Evolutionary conservation across 495 filamentous ascomycete genomes (phyloP).

Genomic region (Lindgomyces ingoldianus): DNA sequence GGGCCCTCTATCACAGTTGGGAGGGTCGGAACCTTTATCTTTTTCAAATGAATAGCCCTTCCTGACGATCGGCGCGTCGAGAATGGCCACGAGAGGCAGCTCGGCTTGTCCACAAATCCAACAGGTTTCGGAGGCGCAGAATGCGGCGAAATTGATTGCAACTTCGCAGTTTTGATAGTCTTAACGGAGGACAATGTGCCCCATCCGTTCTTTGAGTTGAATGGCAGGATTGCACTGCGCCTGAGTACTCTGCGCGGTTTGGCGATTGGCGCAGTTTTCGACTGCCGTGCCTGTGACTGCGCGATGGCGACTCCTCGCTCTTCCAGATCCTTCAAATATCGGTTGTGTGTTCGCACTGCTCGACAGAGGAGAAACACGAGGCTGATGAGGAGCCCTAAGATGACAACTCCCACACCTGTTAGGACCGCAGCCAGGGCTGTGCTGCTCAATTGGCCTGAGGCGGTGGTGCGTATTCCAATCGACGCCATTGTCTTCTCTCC

Average conservation of each 20-base stretch:
- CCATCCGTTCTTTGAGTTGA: conserved; percentile 36
- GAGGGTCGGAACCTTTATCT: conserved; percentile 17
- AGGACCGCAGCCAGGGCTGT: conserved; percentile 12
- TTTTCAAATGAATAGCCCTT: conserved; percentile 17
- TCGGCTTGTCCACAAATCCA: conserved; percentile 5
- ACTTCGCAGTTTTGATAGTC: conserved; percentile 10
- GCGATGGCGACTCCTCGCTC: conserved; percentile 27
- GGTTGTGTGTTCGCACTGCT: conserved; percentile 22
- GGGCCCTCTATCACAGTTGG: conserved; percentile 28
- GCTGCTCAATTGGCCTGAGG: conserved; percentile 10
- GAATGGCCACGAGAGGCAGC: conserved; percentile 33
- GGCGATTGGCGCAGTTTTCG: conserved; percentile 3
- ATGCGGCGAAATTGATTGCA: conserved; percentile 12
- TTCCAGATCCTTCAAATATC: conserved; percentile 29
- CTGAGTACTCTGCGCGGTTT: conserved; percentile 28
- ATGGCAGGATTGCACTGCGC: conserved; percentile 32
- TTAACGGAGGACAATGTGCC: conserved; percentile 24
- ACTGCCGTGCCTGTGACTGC: conserved; percentile 2
- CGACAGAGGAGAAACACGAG: conserved; percentile 20
- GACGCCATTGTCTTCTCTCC: not conserved
- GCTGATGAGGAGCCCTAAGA: conserved; percentile 22
- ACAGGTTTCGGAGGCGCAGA: conserved; percentile 14
- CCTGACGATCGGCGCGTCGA: conserved; percentile 22
- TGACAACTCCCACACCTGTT: conserved; percentile 9
- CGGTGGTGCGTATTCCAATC: conserved; percentile 2